A percentile compares a stretch with the other conserved stretches of the same genome.
Conservation (phyloP, 345 rosid species). For the Capsella bursapastoris region DNA sequence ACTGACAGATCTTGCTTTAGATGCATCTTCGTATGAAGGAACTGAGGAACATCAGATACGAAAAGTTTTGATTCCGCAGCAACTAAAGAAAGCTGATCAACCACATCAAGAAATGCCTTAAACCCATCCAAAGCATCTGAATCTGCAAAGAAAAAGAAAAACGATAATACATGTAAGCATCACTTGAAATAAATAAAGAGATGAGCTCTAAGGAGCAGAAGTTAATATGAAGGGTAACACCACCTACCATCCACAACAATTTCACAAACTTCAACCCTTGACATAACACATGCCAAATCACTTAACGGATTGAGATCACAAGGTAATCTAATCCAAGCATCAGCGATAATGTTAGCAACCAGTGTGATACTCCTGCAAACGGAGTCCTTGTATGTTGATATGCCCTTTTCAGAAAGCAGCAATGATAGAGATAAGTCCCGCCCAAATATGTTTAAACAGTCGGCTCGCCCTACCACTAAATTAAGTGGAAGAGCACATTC, state of each 20-base stretch:
- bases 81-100: slow-evolving; percentile 66
- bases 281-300: slow-evolving; percentile 63
- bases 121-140: slow-evolving; percentile 57
- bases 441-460: slow-evolving; percentile 73
- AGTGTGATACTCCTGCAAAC: slow-evolving; percentile 48
- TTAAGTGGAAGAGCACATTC: slow-evolving; percentile 56
- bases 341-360: slow-evolving; percentile 62
- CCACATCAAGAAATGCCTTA: slow-evolving; percentile 58
- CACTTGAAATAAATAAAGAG: slow-evolving; percentile 14
- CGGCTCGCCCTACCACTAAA: slow-evolving; percentile 50
- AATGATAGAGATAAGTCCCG: slow-evolving; percentile 61
- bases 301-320: slow-evolving; percentile 49
- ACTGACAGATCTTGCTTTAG: slow-evolving; percentile 47
- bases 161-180: slow-evolving; percentile 24
- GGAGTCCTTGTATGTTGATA: slow-evolving; percentile 41
- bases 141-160: slow-evolving; percentile 53
- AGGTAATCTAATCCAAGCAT: slow-evolving; percentile 83
- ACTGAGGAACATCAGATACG: slow-evolving; percentile 60
- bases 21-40: slow-evolving; percentile 54
- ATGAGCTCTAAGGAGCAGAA: slow-evolving; percentile 4
- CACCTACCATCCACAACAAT: slow-evolving; percentile 69
- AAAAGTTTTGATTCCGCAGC: slow-evolving; percentile 59
- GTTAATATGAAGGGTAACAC: slow-evolving; percentile 26
- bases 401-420: slow-evolving; percentile 53
- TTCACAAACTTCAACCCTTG: slow-evolving; percentile 61